Conservation (phyloP, 169 alveolate species). For the Plasmodium adleri region DNA sequence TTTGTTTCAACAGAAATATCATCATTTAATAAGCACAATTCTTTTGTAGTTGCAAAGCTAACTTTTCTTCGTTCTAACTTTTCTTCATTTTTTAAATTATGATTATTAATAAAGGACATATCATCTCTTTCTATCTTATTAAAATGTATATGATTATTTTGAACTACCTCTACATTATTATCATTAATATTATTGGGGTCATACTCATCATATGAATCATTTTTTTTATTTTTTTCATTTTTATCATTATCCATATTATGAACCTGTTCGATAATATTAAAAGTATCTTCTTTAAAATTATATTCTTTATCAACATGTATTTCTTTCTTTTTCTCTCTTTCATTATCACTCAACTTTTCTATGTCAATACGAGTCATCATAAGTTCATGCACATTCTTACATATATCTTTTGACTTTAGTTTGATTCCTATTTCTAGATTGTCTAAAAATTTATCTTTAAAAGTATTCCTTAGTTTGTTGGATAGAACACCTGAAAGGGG, state of each 20-base stretch:
- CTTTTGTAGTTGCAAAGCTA: constrained; percentile 72
- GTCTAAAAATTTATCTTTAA: constrained; percentile 34
- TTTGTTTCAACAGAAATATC: constrained; percentile 31
- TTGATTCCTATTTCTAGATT: constrained; percentile 33
- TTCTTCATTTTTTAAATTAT: constrained; percentile 21
- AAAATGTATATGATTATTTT: not conserved
- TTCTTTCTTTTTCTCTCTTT: constrained; percentile 8
- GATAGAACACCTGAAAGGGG: constrained; percentile 40
- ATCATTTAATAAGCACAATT: constrained; percentile 42
- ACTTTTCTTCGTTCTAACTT: constrained; percentile 62
- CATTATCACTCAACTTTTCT: not conserved
- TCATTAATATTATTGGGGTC: too few species aligned
- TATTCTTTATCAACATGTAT: not conserved
- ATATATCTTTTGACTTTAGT: constrained; percentile 26
- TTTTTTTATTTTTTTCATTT: not conserved
- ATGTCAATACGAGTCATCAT: constrained; percentile 3
- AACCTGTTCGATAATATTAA: not conserved
- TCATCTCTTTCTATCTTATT: not conserved
- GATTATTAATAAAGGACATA: not conserved
- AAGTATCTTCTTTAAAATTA: not conserved
- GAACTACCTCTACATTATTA: too few species aligned
- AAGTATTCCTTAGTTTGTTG: constrained; percentile 33
- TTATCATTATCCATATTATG: not conserved
- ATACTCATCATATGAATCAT: not conserved
- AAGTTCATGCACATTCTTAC: constrained; percentile 14